phyloP scores from a whole-genome alignment of 352 stramenopile genomes.

The Pythium apleroticum region DNA sequence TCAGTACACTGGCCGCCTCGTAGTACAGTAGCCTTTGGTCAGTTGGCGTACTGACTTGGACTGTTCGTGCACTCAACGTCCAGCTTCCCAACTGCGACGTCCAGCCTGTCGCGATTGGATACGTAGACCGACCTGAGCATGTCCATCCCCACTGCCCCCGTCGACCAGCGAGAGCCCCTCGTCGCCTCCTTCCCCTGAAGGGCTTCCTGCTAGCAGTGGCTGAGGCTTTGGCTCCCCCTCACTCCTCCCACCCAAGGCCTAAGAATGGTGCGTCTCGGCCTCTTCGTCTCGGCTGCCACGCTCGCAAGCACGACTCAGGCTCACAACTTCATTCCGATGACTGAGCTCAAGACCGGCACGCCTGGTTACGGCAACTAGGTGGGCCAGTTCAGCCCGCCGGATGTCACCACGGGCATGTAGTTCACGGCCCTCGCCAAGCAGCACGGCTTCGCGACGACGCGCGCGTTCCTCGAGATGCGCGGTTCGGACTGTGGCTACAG shows the following conservation, averaged over 20 bases:
- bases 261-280: constrained; percentile 13
- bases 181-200: too few relatives aligned
- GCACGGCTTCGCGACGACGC: constrained; percentile 7
- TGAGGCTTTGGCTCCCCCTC: too few relatives aligned
- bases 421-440: constrained; percentile 17
- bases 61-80: too few relatives aligned
- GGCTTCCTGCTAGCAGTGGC: too few relatives aligned
- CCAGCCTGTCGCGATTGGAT: too few relatives aligned
- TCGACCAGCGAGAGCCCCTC: too few relatives aligned
- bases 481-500: constrained; percentile 14
- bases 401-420: constrained; percentile 8
- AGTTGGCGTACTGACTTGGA: too few relatives aligned
- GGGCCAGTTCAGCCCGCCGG: constrained; percentile 19
- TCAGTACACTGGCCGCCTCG: neutral
- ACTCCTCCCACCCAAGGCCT: too few relatives aligned
- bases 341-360: constrained; percentile 19
- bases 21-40: too few relatives aligned
- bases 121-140: too few relatives aligned
- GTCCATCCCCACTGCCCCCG: too few relatives aligned
- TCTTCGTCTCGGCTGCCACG: neutral
- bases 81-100: too few relatives aligned
- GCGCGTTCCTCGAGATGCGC: constrained; percentile 16
- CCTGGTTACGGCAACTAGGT: constrained; percentile 22
- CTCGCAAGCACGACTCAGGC: neutral
- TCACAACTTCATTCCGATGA: constrained; percentile 21